A percentile compares a stretch with the other conserved stretches of the same genome.
These are phyloP conservation scores for Penicillium argentinense DNA, from an alignment of 495 filamentous ascomycete genomes.

Conservation along the genomic window DNA sequence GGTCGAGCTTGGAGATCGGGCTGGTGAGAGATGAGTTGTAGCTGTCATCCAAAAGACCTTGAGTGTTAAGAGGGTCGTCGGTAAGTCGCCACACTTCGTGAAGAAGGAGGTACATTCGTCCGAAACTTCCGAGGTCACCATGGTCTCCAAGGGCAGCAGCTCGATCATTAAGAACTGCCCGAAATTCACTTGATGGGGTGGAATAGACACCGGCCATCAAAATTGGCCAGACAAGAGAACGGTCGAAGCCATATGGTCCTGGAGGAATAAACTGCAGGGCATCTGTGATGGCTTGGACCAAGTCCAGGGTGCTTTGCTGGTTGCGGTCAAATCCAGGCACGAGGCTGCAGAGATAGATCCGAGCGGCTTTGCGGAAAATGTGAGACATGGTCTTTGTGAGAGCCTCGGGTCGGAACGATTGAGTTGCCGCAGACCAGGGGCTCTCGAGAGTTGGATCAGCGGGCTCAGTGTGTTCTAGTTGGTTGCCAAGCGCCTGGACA, in stretches of 20 bases:
- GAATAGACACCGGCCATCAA: conserved; percentile 81
- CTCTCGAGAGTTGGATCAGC: conserved; percentile 54
- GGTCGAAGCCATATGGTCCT: conserved; percentile 81
- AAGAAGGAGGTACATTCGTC: conserved; percentile 75
- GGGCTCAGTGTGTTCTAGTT: conserved; percentile 78
- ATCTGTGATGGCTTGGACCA: conserved; percentile 71
- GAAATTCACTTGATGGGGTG: conserved; percentile 67
- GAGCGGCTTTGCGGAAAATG: conserved; percentile 87
- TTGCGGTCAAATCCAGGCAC: conserved; percentile 81
- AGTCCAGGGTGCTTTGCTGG: conserved; percentile 65
- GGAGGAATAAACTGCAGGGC: conserved; percentile 76
- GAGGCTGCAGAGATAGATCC: conserved; percentile 91
- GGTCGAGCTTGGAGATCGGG: conserved; percentile 22
- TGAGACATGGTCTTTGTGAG: conserved; percentile 83
- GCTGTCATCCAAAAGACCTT: background rate
- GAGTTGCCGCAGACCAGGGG: conserved; percentile 53
- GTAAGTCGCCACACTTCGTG: conserved; percentile 78
- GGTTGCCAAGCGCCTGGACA: conserved; percentile 74
- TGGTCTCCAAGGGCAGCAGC: conserved; percentile 68
- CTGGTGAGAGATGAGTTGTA: conserved; percentile 8
- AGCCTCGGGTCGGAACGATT: conserved; percentile 75
- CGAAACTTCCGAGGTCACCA: conserved; percentile 80
- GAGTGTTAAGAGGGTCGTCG: conserved; percentile 47
- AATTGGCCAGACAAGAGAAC: conserved; percentile 89
- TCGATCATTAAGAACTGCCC: conserved; percentile 71